Conservation (phyloP, 352 stramenopile genomes). For the Phytophthora citricola region DNA sequence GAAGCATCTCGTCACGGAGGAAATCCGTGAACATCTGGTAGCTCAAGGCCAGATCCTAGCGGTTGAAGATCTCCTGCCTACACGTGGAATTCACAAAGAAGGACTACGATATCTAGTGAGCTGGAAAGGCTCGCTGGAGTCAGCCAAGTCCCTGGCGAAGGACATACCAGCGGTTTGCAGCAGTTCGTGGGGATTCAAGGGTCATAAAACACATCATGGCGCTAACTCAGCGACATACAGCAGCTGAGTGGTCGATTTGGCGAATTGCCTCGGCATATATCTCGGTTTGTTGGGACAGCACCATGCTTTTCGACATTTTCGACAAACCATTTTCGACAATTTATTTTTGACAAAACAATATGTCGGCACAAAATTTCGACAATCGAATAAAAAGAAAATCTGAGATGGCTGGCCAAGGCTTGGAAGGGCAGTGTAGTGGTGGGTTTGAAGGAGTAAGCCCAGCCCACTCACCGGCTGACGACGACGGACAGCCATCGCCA, state of each 20-base stretch:
- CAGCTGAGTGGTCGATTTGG: not conserved
- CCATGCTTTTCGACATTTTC: not conserved
- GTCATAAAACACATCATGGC: not conserved
- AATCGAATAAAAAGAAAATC: not conserved
- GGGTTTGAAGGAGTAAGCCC: constrained; percentile 3
- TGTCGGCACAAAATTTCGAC: not conserved
- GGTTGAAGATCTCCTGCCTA: constrained; percentile 8
- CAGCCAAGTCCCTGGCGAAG: not conserved
- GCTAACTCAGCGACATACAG: not conserved
- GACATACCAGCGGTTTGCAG: constrained; percentile 9
- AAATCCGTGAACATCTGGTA: constrained; percentile 30
- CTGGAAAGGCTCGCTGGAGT: constrained; percentile 27
- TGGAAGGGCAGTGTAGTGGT: constrained; percentile 20
- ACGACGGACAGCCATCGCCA: not conserved
- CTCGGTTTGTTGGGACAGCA: not conserved
- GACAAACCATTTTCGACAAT: not conserved
- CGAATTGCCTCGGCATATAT: not conserved
- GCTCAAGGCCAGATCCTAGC: constrained; percentile 25
- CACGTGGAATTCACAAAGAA: constrained; percentile 7
- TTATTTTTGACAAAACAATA: constrained; percentile 7
- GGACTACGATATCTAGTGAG: constrained; percentile 15
- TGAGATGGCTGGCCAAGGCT: constrained; percentile 11
- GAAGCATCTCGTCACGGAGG: constrained; percentile 23
- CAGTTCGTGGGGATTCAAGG: not conserved
- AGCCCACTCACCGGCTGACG: not conserved